These are phyloP conservation scores for Dionaea muscipula DNA, from an alignment of 179 eudicot genomes.

Conservation along the genomic window DNA sequence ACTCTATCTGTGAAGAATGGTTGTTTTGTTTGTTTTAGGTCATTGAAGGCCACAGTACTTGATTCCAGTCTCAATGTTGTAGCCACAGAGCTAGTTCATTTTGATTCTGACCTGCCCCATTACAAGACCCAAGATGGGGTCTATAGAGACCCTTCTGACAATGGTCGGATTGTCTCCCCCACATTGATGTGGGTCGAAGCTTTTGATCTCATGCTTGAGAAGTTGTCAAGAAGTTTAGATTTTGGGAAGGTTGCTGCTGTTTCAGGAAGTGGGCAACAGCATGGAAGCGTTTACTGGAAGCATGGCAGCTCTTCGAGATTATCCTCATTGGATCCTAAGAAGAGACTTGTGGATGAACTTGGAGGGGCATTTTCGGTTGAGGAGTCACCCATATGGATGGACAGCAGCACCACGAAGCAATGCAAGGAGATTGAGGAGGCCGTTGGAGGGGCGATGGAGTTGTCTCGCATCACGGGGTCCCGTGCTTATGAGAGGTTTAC, in stretches of 20 bases:
- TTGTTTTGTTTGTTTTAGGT: conserved; percentile 36
- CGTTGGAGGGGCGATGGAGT: conserved; percentile 74
- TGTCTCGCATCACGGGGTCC: conserved; percentile 76
- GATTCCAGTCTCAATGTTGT: conserved; percentile 51
- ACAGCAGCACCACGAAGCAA: conserved; percentile 83
- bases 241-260: conserved; percentile 59
- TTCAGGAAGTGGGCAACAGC: conserved; percentile 96
- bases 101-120: conserved; percentile 75
- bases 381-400: conserved; percentile 98
- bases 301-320: conserved; percentile 40
- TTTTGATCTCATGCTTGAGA: conserved; percentile 58
- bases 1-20: not conserved
- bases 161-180: conserved; percentile 84
- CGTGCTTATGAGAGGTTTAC: conserved; percentile 77
- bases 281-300: conserved; percentile 96
- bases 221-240: conserved; percentile 49
- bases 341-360: conserved; percentile 48
- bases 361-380: conserved; percentile 51
- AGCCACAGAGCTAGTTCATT: conserved; percentile 51
- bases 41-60: conserved; percentile 75
- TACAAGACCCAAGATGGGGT: conserved; percentile 91
- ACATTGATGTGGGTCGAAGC: conserved; percentile 92
- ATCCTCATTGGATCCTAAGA: conserved; percentile 51
- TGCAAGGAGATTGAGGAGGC: conserved; percentile 70
- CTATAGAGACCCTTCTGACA: conserved; percentile 45